Percentiles rank a stretch among this genome's conserved stretches.
These are phyloP conservation scores for Pseudogymnoascus sp. DNA, from an alignment of 2,329 filamentous ascomycete genomes.

Conservation along the genomic window DNA sequence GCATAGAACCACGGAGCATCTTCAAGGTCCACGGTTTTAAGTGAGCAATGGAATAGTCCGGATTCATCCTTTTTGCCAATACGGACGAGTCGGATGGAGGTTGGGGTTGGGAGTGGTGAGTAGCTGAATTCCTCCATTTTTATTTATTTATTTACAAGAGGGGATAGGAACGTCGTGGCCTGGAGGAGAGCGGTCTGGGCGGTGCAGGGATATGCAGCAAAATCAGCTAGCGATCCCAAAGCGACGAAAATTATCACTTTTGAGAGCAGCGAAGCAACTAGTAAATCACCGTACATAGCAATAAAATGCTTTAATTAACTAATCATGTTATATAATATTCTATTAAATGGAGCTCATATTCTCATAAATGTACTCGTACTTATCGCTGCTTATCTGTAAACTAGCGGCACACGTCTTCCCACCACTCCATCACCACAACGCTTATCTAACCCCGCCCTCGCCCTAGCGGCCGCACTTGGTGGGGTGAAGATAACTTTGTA, in stretches of 20 bases:
- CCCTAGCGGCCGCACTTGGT: slow-evolving; percentile 4
- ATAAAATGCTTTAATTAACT: background rate
- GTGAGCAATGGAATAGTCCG: background rate
- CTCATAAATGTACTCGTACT: background rate
- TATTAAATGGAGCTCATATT: background rate
- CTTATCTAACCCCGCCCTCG: slow-evolving; percentile 1
- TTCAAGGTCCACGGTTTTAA: background rate
- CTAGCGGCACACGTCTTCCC: background rate
- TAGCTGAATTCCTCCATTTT: background rate
- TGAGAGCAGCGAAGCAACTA: too few species aligned
- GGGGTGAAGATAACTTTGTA: background rate
- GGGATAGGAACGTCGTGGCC: background rate
- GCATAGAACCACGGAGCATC: background rate
- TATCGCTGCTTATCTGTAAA: background rate
- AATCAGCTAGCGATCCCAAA: too few species aligned
- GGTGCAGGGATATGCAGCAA: too few species aligned
- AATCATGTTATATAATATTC: background rate
- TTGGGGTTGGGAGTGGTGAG: background rate
- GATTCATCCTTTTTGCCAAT: background rate
- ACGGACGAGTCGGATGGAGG: background rate
- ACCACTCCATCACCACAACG: background rate
- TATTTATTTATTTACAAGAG: background rate
- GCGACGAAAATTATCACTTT: too few species aligned
- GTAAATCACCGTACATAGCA: too few species aligned
- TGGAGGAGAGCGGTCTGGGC: too few species aligned